These are phyloP conservation scores for Trichoderma citrinoviride DNA, from an alignment of 2,329 filamentous ascomycete species.

Conservation along the genomic window DNA sequence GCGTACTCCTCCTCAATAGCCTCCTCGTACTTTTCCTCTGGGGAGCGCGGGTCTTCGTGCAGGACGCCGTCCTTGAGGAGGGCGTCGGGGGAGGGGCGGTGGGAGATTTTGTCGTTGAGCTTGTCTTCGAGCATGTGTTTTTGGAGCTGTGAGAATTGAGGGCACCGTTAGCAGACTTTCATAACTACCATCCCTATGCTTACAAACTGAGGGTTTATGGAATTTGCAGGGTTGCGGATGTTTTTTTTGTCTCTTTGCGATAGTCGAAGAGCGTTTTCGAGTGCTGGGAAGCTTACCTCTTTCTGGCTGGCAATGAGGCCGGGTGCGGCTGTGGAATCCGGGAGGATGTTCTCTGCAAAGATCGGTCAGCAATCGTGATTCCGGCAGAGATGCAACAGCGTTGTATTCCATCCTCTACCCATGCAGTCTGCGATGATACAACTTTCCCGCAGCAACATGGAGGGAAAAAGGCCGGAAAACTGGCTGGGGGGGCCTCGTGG, in stretches of 20 bases:
- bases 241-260: not conserved
- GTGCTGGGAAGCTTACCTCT: slow-evolving; percentile 53
- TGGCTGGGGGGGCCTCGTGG: not conserved
- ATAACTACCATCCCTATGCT: not conserved
- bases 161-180: not conserved
- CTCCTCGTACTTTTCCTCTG: slow-evolving; percentile 57
- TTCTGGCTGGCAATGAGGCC: slow-evolving; percentile 75
- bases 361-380: slow-evolving; percentile 4
- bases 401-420: too few species aligned
- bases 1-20: slow-evolving; percentile 64
- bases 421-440: too few species aligned
- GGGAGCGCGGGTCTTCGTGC: slow-evolving; percentile 61
- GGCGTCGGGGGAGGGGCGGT: slow-evolving; percentile 71
- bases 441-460: not conserved
- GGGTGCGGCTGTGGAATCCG: slow-evolving; percentile 73
- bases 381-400: not conserved
- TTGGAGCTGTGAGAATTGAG: slow-evolving; percentile 56
- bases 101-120: slow-evolving; percentile 81
- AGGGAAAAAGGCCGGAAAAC: not conserved
- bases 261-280: not conserved
- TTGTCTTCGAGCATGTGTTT: slow-evolving; percentile 84
- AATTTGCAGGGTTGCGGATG: not conserved
- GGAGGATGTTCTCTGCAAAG: slow-evolving; percentile 76
- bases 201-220: too few species aligned
- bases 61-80: slow-evolving; percentile 79